These are phyloP conservation scores for Tremella mesenterica DNA, from an alignment of 768 basidiomycete species.

Conservation along the genomic window DNA sequence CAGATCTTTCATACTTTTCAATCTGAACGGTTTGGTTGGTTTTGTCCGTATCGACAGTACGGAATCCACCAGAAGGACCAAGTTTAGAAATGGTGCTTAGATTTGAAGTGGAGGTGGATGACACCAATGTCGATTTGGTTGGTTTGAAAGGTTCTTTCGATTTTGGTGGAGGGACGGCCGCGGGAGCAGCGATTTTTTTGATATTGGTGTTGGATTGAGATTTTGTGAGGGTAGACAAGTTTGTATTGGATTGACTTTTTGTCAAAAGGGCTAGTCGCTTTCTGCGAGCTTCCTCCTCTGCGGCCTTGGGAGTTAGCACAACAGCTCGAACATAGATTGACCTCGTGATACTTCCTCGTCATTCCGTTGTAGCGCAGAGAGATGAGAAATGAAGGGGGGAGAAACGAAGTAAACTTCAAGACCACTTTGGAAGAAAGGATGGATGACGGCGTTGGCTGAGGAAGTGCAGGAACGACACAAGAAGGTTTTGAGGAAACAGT, in stretches of 20 bases:
- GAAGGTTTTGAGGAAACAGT: no score
- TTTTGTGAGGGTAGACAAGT: constrained; percentile 9
- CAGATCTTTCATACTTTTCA: no score
- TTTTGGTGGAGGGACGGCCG: constrained; percentile 5
- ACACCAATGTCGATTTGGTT: constrained; percentile 9
- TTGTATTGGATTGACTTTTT: not conserved
- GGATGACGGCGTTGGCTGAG: no score
- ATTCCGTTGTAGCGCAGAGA: no score
- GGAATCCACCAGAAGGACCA: constrained; percentile 28
- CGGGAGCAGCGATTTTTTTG: constrained; percentile 11
- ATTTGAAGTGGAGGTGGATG: constrained; percentile 3
- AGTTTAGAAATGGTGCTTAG: constrained; percentile 13
- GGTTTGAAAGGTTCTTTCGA: constrained; percentile 25
- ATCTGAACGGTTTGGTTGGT: no score
- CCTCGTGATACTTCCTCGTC: constrained; percentile 4
- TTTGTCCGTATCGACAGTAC: constrained; percentile 13
- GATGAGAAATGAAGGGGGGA: no score
- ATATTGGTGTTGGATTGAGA: constrained; percentile 8
- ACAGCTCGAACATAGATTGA: not conserved
- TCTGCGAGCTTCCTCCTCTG: constrained; percentile 25
- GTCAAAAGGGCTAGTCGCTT: constrained; percentile 27
- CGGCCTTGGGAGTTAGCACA: constrained; percentile 4
- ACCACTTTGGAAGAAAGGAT: no score
- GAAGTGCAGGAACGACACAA: no score
- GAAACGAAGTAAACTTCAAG: no score